These are phyloP conservation scores for Davidsoniella neocaledoniae DNA, from an alignment of 2,329 filamentous ascomycete species.

Conservation along the genomic window DNA sequence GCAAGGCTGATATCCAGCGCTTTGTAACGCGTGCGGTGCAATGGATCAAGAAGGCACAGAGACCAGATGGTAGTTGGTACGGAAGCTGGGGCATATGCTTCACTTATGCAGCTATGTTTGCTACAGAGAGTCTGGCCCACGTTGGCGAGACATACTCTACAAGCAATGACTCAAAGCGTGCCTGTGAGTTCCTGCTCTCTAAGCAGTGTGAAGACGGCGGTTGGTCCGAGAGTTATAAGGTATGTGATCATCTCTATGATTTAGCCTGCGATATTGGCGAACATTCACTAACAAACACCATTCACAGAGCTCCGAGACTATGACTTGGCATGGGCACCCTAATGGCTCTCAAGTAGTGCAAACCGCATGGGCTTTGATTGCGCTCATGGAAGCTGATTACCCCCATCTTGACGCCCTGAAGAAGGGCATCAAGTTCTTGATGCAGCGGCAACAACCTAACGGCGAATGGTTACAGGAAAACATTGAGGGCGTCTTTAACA, in stretches of 20 bases:
- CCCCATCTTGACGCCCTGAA: conserved; percentile 56
- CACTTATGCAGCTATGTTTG: conserved; percentile 94
- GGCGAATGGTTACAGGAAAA: conserved; percentile 92
- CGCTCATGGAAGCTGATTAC: conserved; percentile 66
- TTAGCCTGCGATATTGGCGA: neutral
- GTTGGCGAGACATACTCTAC: conserved; percentile 69
- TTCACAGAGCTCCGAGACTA: conserved; percentile 54
- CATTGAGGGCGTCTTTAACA: conserved; percentile 97
- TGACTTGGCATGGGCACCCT: conserved; percentile 56
- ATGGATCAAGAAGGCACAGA: conserved; percentile 71
- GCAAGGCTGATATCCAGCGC: conserved; percentile 52
- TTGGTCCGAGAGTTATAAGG: conserved; percentile 88
- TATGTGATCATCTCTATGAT: conserved; percentile 19
- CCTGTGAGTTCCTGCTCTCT: conserved; percentile 71
- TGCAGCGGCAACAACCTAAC: conserved; percentile 69
- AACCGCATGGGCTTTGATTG: conserved; percentile 80
- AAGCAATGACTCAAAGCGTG: conserved; percentile 51
- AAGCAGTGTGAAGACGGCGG: conserved; percentile 81
- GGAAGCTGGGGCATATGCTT: conserved; percentile 97
- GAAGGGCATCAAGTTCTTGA: conserved; percentile 62
- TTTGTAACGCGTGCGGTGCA: conserved; percentile 59
- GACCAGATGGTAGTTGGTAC: conserved; percentile 84
- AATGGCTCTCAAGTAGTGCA: conserved; percentile 77
- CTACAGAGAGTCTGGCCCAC: conserved; percentile 66
- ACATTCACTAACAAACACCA: conserved; percentile 3